phyloP scores from a whole-genome alignment of 169 alveolate genomes.

The Cystoisospora suis region DNA sequence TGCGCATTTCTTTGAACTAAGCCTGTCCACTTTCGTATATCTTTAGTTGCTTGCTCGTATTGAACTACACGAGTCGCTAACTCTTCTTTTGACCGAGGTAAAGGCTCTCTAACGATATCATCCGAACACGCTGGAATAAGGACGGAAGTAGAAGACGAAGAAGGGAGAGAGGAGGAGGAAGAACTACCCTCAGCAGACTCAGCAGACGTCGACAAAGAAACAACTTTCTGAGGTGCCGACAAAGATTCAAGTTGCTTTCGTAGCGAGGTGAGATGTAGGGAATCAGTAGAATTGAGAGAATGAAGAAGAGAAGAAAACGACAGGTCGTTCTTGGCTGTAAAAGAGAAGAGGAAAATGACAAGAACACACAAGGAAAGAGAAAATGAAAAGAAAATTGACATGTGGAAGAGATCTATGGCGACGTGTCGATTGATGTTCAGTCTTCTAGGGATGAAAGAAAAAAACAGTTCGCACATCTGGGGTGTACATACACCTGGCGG shows the following conservation, averaged over 20 bases:
- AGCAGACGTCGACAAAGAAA: too few relatives aligned
- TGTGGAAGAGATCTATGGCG: too few relatives aligned
- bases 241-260: conserved; percentile 8
- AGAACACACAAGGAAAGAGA: too few relatives aligned
- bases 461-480: too few relatives aligned
- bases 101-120: conserved; percentile 19
- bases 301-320: not conserved
- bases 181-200: too few relatives aligned
- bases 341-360: not conserved
- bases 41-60: not conserved
- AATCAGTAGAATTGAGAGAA: not conserved
- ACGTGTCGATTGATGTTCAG: too few relatives aligned
- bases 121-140: not conserved
- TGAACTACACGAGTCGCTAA: not conserved
- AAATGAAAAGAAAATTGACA: too few relatives aligned
- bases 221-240: conserved; percentile 1
- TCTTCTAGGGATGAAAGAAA: too few relatives aligned
- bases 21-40: not conserved
- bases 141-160: not conserved
- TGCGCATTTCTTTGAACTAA: not conserved
- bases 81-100: not conserved
- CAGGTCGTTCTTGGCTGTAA: not conserved
- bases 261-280: not conserved
- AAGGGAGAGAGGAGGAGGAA: not conserved
- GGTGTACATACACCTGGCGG: too few relatives aligned